Evolutionary conservation across 345 rosid species (phyloP).

Genomic region (Boechera divaricarpa): DNA sequence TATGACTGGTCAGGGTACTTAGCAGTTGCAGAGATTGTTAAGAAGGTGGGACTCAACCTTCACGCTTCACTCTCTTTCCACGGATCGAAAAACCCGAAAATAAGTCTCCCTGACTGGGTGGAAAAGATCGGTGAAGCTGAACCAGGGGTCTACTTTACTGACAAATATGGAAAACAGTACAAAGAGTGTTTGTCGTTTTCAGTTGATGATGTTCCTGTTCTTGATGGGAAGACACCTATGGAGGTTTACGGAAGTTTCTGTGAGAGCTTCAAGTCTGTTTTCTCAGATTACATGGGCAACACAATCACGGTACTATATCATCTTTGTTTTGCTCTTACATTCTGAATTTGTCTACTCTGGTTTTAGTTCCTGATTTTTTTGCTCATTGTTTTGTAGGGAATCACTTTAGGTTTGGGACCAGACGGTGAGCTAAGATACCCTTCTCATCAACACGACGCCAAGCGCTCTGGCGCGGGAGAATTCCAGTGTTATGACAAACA

Average conservation of each 20-base stretch:
- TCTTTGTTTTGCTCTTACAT: conserved; percentile 6
- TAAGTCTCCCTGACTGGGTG: conserved; percentile 84
- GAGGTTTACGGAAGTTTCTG: conserved; percentile 75
- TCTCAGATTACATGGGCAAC: conserved; percentile 69
- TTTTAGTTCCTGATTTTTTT: conserved; percentile 20
- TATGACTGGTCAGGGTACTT: conserved; percentile 92
- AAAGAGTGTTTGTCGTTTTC: conserved; percentile 76
- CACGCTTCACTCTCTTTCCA: conserved; percentile 83
- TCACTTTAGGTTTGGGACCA: conserved; percentile 88
- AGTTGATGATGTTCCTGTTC: conserved; percentile 76
- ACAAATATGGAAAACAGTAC: conserved; percentile 58
- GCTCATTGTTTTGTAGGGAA: conserved; percentile 59
- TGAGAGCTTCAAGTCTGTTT: conserved; percentile 76
- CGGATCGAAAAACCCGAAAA: conserved; percentile 50
- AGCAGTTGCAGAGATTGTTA: conserved; percentile 77
- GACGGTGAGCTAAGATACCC: conserved; percentile 90
- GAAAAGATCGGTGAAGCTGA: conserved; percentile 58
- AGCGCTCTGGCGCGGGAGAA: conserved; percentile 59
- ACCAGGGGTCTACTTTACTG: conserved; percentile 61
- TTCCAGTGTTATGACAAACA: conserved; percentile 87
- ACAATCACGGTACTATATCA: conserved; percentile 60
- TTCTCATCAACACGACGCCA: conserved; percentile 51
- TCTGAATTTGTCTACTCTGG: conserved; percentile 18
- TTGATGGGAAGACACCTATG: conserved; percentile 75
- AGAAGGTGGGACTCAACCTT: conserved; percentile 74